phyloP scores from a whole-genome alignment of 495 filamentous ascomycete genomes.

The Podospora didyma region DNA sequence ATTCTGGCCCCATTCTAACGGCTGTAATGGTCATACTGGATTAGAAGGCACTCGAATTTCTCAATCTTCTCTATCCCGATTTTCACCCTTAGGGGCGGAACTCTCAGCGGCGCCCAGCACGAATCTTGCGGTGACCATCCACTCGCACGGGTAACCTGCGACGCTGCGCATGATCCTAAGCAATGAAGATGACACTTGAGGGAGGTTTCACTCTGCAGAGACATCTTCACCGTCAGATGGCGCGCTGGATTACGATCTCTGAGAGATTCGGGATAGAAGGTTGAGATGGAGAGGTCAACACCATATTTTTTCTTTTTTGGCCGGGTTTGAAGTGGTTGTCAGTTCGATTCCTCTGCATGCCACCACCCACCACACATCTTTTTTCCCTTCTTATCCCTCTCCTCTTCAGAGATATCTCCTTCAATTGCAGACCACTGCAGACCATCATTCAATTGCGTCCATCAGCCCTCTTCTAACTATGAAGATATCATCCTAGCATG shows the following conservation, averaged over 20 bases:
- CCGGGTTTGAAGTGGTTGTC: background rate
- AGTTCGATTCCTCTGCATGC: background rate
- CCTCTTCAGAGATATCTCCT: too few relatives aligned
- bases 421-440: too few relatives aligned
- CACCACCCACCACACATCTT: too few relatives aligned
- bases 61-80: slow-evolving; percentile 35
- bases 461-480: too few relatives aligned
- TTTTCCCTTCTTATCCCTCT: too few relatives aligned
- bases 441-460: too few relatives aligned
- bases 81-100: slow-evolving; percentile 43
- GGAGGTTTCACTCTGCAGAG: slow-evolving; percentile 52
- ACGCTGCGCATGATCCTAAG: slow-evolving; percentile 42
- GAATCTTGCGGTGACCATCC: slow-evolving; percentile 49
- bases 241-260: slow-evolving; percentile 50
- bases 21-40: slow-evolving; percentile 49
- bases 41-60: slow-evolving; percentile 46
- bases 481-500: too few relatives aligned
- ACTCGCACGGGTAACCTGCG: slow-evolving; percentile 50
- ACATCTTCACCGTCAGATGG: slow-evolving; percentile 49
- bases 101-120: slow-evolving; percentile 46
- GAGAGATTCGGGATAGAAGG: slow-evolving; percentile 43
- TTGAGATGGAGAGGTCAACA: slow-evolving; percentile 47
- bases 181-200: slow-evolving; percentile 48
- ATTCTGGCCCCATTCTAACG: slow-evolving; percentile 13
- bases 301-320: slow-evolving; percentile 32